These are phyloP conservation scores for Ganoderma leucocontextum DNA, from an alignment of 1,284 basidiomycete genomes.

Conservation along the genomic window DNA sequence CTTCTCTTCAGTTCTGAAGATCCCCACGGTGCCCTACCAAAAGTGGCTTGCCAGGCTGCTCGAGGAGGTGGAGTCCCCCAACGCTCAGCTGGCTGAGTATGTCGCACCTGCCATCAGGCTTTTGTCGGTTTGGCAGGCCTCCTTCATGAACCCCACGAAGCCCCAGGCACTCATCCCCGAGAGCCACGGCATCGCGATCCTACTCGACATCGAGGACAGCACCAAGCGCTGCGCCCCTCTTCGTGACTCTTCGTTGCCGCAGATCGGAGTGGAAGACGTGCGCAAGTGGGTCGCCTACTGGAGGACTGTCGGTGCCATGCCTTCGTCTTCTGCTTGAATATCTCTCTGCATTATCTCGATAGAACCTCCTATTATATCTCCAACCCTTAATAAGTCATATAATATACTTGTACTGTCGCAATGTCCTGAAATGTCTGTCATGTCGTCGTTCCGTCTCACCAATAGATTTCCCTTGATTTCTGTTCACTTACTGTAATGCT, in stretches of 20 bases:
- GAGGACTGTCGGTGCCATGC: neutral
- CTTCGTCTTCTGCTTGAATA: neutral
- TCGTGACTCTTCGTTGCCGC: neutral
- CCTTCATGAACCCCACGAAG: neutral
- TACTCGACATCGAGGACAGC: constrained; percentile 5
- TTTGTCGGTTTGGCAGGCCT: neutral
- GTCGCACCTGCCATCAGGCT: neutral
- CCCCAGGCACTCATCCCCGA: neutral
- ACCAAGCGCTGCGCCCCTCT: neutral
- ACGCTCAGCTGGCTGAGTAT: neutral
- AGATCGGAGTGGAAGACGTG: neutral
- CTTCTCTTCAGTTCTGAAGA: neutral
- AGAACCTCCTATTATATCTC: too few relatives aligned
- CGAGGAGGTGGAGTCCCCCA: neutral
- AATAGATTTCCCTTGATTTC: neutral
- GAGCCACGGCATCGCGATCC: neutral
- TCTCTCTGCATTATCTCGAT: neutral
- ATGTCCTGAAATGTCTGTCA: too few relatives aligned
- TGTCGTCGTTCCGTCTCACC: neutral
- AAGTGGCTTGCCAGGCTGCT: neutral
- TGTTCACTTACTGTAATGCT: too few relatives aligned
- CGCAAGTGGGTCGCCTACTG: constrained; percentile 2
- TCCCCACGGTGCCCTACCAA: neutral
- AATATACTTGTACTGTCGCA: too few relatives aligned
- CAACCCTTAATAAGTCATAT: neutral